These are phyloP conservation scores for Vanilla planifolia DNA, from an alignment of 106 monocot species.

Conservation along the genomic window DNA sequence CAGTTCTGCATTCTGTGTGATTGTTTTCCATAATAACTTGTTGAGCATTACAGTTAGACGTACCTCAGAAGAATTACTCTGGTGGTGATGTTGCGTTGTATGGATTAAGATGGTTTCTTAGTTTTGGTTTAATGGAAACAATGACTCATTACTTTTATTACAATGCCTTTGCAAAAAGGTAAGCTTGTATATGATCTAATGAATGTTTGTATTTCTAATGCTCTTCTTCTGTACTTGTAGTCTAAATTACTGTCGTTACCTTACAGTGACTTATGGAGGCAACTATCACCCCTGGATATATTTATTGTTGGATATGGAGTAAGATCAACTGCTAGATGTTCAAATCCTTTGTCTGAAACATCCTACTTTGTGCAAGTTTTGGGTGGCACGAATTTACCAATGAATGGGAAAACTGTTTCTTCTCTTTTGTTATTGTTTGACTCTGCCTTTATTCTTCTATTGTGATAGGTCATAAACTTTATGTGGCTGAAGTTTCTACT, in stretches of 20 bases:
- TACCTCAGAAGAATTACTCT: slow-evolving; percentile 62
- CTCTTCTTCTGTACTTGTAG: not conserved
- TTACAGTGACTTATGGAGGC: slow-evolving; percentile 74
- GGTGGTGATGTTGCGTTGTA: slow-evolving; percentile 51
- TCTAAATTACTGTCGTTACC: slow-evolving; percentile 2
- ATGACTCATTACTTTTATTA: slow-evolving; percentile 94
- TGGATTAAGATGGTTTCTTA: slow-evolving; percentile 73
- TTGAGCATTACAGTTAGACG: slow-evolving; percentile 54
- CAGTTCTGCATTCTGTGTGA: not conserved
- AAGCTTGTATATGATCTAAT: not conserved
- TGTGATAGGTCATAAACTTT: slow-evolving; percentile 82
- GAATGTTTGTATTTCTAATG: not conserved
- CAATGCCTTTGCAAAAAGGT: slow-evolving; percentile 91
- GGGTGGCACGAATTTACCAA: not conserved
- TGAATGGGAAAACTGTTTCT: not conserved
- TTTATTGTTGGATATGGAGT: slow-evolving; percentile 96
- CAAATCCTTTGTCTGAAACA: not conserved
- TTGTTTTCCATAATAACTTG: not conserved
- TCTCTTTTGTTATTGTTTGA: not conserved
- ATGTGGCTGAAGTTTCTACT: slow-evolving; percentile 98
- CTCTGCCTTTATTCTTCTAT: not conserved
- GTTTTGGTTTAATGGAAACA: slow-evolving; percentile 69
- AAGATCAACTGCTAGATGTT: slow-evolving; percentile 9
- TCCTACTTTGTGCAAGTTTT: not conserved
- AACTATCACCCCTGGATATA: slow-evolving; percentile 76